phyloP scores from a whole-genome alignment of 2,329 filamentous ascomycete species.

The Calycina herbarum region DNA sequence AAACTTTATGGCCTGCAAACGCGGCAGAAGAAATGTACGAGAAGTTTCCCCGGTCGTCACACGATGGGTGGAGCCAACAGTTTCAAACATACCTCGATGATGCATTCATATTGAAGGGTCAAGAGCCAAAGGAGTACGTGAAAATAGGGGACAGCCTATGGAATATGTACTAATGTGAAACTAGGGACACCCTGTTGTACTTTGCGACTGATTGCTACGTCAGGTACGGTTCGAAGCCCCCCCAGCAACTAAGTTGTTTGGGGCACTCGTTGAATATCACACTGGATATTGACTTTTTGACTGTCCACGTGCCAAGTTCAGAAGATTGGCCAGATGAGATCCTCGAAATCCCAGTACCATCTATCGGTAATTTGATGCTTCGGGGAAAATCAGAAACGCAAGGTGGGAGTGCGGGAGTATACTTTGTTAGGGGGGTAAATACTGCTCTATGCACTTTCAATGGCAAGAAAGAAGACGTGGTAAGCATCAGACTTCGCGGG shows the following conservation, averaged over 20 bases:
- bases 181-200: not conserved
- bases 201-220: not conserved
- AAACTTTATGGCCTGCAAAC: conserved; percentile 28
- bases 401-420: not conserved
- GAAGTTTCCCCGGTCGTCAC: conserved; percentile 27
- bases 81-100: conserved; percentile 31
- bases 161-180: not conserved
- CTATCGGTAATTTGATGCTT: not conserved
- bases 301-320: conserved; percentile 1
- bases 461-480: not conserved
- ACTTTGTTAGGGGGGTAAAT: not conserved
- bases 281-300: not conserved
- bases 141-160: not conserved
- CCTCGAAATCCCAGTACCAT: conserved; percentile 3
- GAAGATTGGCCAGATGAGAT: not conserved
- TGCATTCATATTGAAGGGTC: not conserved
- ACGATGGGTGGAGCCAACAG: conserved; percentile 26
- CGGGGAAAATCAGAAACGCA: not conserved
- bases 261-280: not conserved
- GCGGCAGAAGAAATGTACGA: conserved; percentile 18
- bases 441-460: not conserved
- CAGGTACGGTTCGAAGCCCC: not conserved
- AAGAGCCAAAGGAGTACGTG: not conserved
- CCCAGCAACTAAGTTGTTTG: not conserved
- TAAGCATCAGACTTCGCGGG: not conserved